Evolutionary conservation across 176 grass and related monocot genomes (phyloP), one percentile per base, ranked within the genome.

Genomic region (Leersia perrieri): DNA sequence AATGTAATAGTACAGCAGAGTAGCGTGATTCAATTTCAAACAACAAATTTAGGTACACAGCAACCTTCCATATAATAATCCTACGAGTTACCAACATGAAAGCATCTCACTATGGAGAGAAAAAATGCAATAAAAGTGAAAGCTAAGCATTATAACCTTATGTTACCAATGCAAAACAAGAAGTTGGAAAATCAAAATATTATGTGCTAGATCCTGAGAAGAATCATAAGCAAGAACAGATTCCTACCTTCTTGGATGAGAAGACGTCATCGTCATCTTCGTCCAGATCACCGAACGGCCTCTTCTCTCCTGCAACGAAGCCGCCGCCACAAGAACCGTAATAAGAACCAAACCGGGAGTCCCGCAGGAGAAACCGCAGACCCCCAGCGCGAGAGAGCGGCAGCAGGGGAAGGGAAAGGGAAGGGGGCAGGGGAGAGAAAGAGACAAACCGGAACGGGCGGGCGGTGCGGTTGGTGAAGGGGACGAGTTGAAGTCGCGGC

Each of bases 241-340:
- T 9, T 35, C 27, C 22, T 79, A 94, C 92, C 92, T 94, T 94
- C 80, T 97, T 97, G 22, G 72, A 80, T 44, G 80, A 83, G 42
- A 97, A 97, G 35, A 94, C 88, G 62, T 94, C 95, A 7, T 94
- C 94, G 0, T 94, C 91, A 3, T 97, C 94, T 3, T 97, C 94
- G 23, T 94, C 95, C 45, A 97, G 81, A 85, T 97, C 95, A 41
- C 83, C 88, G 74, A 91, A 94, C 18, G 60, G 73, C 60, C 92
- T 92, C 82, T 97, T 97, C 22, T 87, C 92, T 5, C 85, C 94
- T 97, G 72, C 31, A 49, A 4, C 85, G 38, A 86, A 81, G 42
- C 9, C 41, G 73, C 25, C 63, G 25, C 2, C 11, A 55, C 65
- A 82, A 31, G 78, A 7, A 60, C 23, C 36, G 44, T 61, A 75